Conservation (phyloP, 2,329 filamentous ascomycete species). For the Sporothrix pseudoabietina region DNA sequence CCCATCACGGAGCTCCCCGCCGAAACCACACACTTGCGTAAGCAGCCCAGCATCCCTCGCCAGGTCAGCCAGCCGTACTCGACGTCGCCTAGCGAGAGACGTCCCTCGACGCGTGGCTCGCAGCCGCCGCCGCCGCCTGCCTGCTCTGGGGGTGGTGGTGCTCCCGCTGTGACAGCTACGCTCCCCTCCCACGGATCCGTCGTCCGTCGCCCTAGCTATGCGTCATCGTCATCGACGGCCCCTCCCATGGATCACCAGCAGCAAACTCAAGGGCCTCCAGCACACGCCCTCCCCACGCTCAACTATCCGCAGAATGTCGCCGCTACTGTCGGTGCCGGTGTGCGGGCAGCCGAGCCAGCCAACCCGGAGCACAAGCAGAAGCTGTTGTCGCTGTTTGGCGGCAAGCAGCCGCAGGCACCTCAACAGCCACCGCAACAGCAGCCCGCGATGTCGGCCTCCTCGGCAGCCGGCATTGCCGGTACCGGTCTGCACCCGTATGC, state of each 20-base stretch:
- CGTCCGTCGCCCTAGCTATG: constrained; percentile 29
- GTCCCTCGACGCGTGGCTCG: constrained; percentile 22
- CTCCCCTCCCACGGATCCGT: neutral
- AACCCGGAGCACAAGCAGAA: constrained; percentile 50
- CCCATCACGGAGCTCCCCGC: constrained; percentile 28
- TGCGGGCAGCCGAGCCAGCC: constrained; percentile 17
- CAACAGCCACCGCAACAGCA: constrained; percentile 32
- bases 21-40: constrained; percentile 11
- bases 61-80: constrained; percentile 16
- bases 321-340: constrained; percentile 36
- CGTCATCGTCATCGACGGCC: constrained; percentile 26
- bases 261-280: neutral
- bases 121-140: neutral
- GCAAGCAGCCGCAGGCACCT: neutral
- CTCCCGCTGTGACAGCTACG: neutral
- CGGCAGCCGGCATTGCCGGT: neutral
- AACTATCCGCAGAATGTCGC: neutral
- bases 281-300: neutral
- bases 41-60: constrained; percentile 18
- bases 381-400: constrained; percentile 65
- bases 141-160: no score
- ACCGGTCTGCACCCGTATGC: constrained; percentile 14
- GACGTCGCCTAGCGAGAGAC: constrained; percentile 24
- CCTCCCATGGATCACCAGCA: neutral
- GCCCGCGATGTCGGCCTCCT: neutral